phyloP scores from a whole-genome alignment of 495 filamentous ascomycete genomes.

The Podospora anserina region DNA sequence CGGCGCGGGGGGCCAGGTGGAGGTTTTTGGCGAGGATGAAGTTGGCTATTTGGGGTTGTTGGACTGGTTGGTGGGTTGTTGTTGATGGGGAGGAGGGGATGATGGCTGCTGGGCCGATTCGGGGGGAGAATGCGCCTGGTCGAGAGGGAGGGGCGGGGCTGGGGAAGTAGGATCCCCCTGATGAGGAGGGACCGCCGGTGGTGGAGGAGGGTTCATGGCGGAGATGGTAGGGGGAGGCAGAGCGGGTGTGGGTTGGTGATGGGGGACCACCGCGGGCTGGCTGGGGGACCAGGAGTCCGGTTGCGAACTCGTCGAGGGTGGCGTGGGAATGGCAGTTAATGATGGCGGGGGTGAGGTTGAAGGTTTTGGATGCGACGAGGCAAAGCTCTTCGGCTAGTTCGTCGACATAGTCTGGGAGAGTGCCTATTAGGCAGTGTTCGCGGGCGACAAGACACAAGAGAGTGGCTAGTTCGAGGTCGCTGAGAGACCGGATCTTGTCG shows the following conservation, averaged over 20 bases:
- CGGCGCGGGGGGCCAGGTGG: conserved; percentile 59
- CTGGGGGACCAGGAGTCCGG: conserved; percentile 57
- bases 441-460: conserved; percentile 73
- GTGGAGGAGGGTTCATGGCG: conserved; percentile 26
- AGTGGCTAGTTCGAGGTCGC: conserved; percentile 83
- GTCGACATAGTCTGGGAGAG: conserved; percentile 57
- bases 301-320: conserved; percentile 75
- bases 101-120: not conserved
- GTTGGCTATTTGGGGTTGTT: conserved; percentile 61
- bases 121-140: conserved; percentile 8
- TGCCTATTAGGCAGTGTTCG: conserved; percentile 86
- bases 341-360: conserved; percentile 63
- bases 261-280: conserved; percentile 17
- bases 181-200: conserved; percentile 10
- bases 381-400: conserved; percentile 68
- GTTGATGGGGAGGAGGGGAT: conserved; percentile 15
- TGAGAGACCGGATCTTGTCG: conserved; percentile 66
- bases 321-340: conserved; percentile 69
- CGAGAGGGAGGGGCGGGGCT: not conserved
- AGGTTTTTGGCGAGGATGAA: conserved; percentile 79
- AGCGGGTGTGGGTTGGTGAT: conserved; percentile 26
- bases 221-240: conserved; percentile 34
- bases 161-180: conserved; percentile 26
- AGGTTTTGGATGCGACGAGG: conserved; percentile 65
- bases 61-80: not conserved